phyloP scores from a whole-genome alignment of 148 eudicot species.

The Drosera capensis region DNA sequence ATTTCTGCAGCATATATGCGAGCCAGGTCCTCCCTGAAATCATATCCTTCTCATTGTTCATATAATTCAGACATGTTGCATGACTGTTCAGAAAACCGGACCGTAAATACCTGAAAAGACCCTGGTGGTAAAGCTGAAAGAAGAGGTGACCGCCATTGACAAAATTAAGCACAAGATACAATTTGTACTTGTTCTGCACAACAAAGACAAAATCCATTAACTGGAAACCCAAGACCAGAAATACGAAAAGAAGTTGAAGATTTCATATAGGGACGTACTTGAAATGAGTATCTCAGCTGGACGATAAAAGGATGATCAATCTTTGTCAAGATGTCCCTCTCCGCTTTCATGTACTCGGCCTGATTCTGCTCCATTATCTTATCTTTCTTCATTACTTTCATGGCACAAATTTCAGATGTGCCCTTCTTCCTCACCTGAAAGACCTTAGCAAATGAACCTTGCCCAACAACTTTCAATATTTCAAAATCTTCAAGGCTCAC shows the following conservation, averaged over 20 bases:
- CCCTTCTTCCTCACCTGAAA: conserved; percentile 25
- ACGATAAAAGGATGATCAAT: conserved; percentile 41
- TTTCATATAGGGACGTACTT: conserved; percentile 10
- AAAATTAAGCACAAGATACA: conserved; percentile 39
- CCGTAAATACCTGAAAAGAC: conserved; percentile 39
- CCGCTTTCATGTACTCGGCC: conserved; percentile 26
- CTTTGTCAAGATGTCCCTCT: conserved; percentile 29
- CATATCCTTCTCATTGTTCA: background rate
- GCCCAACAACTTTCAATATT: conserved; percentile 31
- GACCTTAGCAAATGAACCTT: conserved; percentile 31
- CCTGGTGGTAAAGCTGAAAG: conserved; percentile 60
- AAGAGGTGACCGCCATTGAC: conserved; percentile 80
- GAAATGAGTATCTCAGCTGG: conserved; percentile 34
- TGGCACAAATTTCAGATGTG: conserved; percentile 19
- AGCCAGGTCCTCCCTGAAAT: conserved; percentile 75
- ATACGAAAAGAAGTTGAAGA: too few relatives aligned
- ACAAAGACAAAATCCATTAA: background rate
- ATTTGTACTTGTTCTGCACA: conserved; percentile 34
- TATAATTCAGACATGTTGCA: background rate
- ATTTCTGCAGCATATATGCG: conserved; percentile 80
- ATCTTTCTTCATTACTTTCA: conserved; percentile 41
- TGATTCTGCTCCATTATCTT: conserved; percentile 22
- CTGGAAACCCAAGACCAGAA: background rate
- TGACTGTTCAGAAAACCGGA: background rate
- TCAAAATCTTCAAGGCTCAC: conserved; percentile 28